phyloP scores from a whole-genome alignment of 352 stramenopile genomes.

The Achlya hypogyna region DNA sequence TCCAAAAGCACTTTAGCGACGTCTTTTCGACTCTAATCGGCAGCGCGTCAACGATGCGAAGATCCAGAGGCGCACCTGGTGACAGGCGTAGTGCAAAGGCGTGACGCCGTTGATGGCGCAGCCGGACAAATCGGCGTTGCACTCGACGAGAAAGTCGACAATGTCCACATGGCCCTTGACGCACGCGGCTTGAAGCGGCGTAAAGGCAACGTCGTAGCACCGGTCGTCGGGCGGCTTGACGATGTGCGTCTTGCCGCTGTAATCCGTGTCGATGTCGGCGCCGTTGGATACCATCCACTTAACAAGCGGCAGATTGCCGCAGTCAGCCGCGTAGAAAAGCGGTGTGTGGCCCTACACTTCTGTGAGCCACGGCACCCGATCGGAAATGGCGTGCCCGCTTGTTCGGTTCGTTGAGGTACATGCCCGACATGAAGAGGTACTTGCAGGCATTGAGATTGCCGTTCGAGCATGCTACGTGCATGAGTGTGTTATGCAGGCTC shows the following conservation, averaged over 20 bases:
- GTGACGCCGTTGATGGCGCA: conserved; percentile 64
- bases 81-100: conserved; percentile 54
- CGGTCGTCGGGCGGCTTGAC: conserved; percentile 36
- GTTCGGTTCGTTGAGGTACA: conserved; percentile 75
- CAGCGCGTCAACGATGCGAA: not conserved
- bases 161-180: conserved; percentile 62
- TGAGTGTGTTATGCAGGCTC: conserved; percentile 61
- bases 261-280: conserved; percentile 75
- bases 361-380: not conserved
- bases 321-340: conserved; percentile 70
- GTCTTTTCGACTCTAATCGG: conserved; percentile 38
- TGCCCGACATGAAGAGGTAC: conserved; percentile 63
- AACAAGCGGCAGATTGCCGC: conserved; percentile 55
- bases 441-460: conserved; percentile 78
- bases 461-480: conserved; percentile 77
- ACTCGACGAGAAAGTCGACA: conserved; percentile 73
- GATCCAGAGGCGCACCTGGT: not conserved
- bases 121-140: conserved; percentile 62
- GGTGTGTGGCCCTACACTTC: conserved; percentile 56
- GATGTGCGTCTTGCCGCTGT: conserved; percentile 47
- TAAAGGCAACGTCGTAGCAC: conserved; percentile 46
- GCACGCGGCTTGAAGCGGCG: conserved; percentile 63
- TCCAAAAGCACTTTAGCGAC: conserved; percentile 64
- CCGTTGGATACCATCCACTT: conserved; percentile 82
- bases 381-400: not conserved